Percentiles rank a stretch among this genome's conserved stretches.
Evolutionary conservation across 768 basidiomycete species (phyloP).

Genomic region (Pleurotus platypus): DNA sequence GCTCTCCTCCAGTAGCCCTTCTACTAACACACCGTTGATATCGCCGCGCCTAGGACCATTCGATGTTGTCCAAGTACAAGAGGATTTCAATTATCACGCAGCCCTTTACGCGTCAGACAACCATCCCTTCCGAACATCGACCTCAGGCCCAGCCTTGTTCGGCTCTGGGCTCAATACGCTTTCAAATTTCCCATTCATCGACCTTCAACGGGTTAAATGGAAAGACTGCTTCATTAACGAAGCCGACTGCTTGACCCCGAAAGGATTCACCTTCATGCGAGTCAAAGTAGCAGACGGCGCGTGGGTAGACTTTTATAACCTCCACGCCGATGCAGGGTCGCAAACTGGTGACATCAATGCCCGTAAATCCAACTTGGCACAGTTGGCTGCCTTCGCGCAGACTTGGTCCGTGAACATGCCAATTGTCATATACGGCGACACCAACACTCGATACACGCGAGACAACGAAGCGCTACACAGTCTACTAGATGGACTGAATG

Average conservation of each 20-base stretch:
- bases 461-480: slow-evolving; percentile 23
- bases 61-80: slow-evolving; percentile 29
- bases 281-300: slow-evolving; percentile 25
- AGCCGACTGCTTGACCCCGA: slow-evolving; percentile 35
- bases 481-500: slow-evolving; percentile 17
- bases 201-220: slow-evolving; percentile 28
- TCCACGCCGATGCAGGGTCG: slow-evolving; percentile 33
- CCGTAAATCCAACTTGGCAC: slow-evolving; percentile 27
- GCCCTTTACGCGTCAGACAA: slow-evolving; percentile 29
- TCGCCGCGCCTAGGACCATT: slow-evolving; percentile 26
- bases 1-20: slow-evolving; percentile 25
- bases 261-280: slow-evolving; percentile 36
- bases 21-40: slow-evolving; percentile 26
- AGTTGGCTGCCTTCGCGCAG: slow-evolving; percentile 24
- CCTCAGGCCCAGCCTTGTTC: slow-evolving; percentile 30
- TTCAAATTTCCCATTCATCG: slow-evolving; percentile 29
- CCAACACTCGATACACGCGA: slow-evolving; percentile 32
- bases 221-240: slow-evolving; percentile 23
- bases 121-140: slow-evolving; percentile 32
- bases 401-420: slow-evolving; percentile 29
- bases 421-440: slow-evolving; percentile 34
- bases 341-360: slow-evolving; percentile 28
- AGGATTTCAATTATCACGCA: slow-evolving; percentile 38
- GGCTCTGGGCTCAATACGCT: slow-evolving; percentile 35
- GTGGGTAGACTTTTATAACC: slow-evolving; percentile 33